Conservation (phyloP, 768 basidiomycete species). For the Suillus tomentosus region DNA sequence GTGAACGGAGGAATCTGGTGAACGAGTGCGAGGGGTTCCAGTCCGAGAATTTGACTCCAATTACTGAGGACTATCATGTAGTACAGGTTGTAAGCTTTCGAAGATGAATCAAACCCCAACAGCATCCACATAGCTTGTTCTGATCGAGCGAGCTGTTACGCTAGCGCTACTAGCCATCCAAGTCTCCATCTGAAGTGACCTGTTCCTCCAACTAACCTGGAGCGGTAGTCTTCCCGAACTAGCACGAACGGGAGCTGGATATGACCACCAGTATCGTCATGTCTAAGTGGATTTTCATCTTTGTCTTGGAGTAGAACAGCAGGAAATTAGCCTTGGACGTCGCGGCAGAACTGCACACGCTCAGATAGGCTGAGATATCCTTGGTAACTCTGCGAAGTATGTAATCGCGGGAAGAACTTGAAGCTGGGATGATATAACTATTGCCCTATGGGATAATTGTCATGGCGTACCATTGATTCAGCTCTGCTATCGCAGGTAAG, state of each 20-base stretch:
- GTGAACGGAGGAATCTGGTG: slow-evolving; percentile 9
- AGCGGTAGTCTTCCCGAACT: not conserved
- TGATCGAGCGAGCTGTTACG: not conserved
- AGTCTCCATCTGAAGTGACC: not conserved
- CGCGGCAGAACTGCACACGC: no score
- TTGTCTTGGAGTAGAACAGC: not conserved
- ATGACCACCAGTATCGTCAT: not conserved
- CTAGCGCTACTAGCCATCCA: not conserved
- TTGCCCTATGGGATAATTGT: no score
- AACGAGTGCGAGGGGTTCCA: not conserved
- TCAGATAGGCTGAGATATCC: no score
- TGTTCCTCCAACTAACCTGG: not conserved
- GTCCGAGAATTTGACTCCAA: not conserved
- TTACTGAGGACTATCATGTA: not conserved
- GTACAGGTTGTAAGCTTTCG: not conserved
- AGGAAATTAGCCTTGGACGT: not conserved
- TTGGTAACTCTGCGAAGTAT: no score
- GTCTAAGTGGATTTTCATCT: not conserved
- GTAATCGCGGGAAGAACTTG: no score
- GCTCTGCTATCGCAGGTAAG: no score
- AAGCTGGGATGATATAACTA: no score
- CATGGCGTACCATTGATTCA: no score
- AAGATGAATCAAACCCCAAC: not conserved
- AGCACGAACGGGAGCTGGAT: not conserved
- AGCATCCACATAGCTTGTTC: not conserved